Evolutionary conservation across 1,284 basidiomycete genomes (phyloP).

Genomic region (Ceratorhiza oryzae-sativae): DNA sequence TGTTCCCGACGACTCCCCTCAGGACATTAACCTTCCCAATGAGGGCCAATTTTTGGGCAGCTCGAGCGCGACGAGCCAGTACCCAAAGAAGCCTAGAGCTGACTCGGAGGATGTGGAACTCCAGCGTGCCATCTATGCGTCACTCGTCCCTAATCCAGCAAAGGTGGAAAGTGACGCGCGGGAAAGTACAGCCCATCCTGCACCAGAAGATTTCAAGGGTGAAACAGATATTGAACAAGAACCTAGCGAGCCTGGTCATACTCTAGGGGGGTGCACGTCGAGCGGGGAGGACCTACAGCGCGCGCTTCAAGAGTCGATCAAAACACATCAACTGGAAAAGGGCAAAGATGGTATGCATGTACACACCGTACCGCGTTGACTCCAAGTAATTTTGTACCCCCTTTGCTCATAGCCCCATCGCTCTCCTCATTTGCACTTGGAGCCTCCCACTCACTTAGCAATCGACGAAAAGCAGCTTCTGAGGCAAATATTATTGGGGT

Average conservation of each 20-base stretch:
- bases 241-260: background rate
- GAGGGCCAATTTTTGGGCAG: background rate
- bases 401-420: no score
- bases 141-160: slow-evolving; percentile 41
- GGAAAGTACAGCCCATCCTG: background rate
- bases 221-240: background rate
- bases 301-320: slow-evolving; percentile 22
- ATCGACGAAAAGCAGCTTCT: background rate
- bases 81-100: slow-evolving; percentile 35
- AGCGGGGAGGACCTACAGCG: slow-evolving; percentile 15
- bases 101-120: slow-evolving; percentile 48
- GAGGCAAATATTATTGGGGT: slow-evolving; percentile 66
- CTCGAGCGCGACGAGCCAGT: slow-evolving; percentile 26
- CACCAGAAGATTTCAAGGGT: slow-evolving; percentile 1
- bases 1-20: slow-evolving; percentile 1
- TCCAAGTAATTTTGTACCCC: no score
- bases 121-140: slow-evolving; percentile 54
- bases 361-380: no score
- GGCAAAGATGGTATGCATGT: slow-evolving; percentile 7
- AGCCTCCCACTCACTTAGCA: background rate
- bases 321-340: background rate
- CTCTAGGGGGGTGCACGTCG: slow-evolving; percentile 1
- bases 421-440: slow-evolving; percentile 24
- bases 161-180: background rate
- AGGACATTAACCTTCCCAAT: background rate